phyloP scores from a whole-genome alignment of 2,329 filamentous ascomycete genomes.

The Epichloe gansuensis region DNA sequence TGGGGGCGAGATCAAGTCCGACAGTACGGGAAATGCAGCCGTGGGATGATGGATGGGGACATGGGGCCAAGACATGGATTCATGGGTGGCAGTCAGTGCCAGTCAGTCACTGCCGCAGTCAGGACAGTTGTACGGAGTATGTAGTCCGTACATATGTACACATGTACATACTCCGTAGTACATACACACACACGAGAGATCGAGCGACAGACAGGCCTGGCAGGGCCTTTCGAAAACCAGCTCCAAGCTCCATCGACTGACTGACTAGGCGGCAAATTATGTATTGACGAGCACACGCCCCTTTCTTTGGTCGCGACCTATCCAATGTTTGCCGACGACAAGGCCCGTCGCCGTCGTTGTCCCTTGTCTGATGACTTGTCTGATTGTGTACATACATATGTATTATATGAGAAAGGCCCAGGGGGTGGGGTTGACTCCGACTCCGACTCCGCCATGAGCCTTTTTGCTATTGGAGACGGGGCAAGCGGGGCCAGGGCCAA shows the following conservation, averaged over 20 bases:
- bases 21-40: slow-evolving; percentile 9
- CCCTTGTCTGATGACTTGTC: background rate
- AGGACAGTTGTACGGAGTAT: no score
- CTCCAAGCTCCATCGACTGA: background rate
- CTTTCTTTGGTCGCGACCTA: slow-evolving; percentile 8
- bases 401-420: background rate
- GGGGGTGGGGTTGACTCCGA: background rate
- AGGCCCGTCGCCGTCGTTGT: background rate
- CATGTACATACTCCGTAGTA: no score
- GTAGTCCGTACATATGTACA: no score
- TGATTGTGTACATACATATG: no score
- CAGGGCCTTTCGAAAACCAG: background rate
- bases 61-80: slow-evolving; percentile 7
- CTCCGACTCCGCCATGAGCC: slow-evolving; percentile 2
- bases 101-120: no score
- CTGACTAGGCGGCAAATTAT: no score
- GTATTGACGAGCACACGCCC: slow-evolving; percentile 1
- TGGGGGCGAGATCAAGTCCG: slow-evolving; percentile 12
- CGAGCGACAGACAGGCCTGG: background rate
- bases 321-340: slow-evolving; percentile 22
- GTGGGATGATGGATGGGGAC: slow-evolving; percentile 5
- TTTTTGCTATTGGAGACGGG: slow-evolving; percentile 15
- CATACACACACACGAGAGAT: no score
- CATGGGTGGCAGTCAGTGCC: slow-evolving; percentile 2
- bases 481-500: slow-evolving; percentile 5